Evolutionary conservation across 1,139 yeast species (phyloP).

Genomic region (Suhomyces chickasaworum): DNA sequence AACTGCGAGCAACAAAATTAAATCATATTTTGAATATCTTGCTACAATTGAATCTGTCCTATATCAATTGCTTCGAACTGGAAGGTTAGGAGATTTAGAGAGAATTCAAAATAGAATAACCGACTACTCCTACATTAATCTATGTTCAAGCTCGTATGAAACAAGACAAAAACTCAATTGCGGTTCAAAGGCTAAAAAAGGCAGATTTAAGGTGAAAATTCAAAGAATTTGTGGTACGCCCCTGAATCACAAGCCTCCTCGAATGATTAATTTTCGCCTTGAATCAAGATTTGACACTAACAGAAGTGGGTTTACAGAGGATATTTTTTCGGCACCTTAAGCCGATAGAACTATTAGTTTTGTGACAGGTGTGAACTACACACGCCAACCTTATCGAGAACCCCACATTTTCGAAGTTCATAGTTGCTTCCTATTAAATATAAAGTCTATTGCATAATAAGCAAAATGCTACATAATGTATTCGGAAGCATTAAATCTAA

Average conservation of each 20-base stretch:
- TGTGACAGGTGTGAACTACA: background rate
- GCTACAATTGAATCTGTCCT: conserved; percentile 26
- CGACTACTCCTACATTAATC: background rate
- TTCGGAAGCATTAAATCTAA: too few relatives aligned
- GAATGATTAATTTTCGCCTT: background rate
- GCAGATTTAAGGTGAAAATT: background rate
- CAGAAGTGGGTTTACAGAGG: conserved; percentile 15
- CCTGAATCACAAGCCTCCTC: background rate
- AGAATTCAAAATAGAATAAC: background rate
- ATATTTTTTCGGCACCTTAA: conserved; percentile 12
- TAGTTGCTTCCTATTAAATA: too few relatives aligned
- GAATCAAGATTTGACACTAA: background rate
- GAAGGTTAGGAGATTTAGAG: conserved; percentile 4
- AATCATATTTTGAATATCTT: conserved; percentile 24
- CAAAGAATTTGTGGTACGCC: background rate
- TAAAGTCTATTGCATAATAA: too few relatives aligned
- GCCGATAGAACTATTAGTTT: background rate
- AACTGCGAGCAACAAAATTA: conserved; percentile 16
- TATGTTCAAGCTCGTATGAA: background rate
- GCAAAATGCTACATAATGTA: background rate
- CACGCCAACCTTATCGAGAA: background rate
- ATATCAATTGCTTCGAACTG: conserved; percentile 8
- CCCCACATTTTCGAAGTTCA: background rate
- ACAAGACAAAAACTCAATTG: background rate
- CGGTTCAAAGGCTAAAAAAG: background rate